Evolutionary conservation across 768 basidiomycete species (phyloP), one percentile per base, ranked within the genome.

Genomic region (Saitozyma podzolica): DNA sequence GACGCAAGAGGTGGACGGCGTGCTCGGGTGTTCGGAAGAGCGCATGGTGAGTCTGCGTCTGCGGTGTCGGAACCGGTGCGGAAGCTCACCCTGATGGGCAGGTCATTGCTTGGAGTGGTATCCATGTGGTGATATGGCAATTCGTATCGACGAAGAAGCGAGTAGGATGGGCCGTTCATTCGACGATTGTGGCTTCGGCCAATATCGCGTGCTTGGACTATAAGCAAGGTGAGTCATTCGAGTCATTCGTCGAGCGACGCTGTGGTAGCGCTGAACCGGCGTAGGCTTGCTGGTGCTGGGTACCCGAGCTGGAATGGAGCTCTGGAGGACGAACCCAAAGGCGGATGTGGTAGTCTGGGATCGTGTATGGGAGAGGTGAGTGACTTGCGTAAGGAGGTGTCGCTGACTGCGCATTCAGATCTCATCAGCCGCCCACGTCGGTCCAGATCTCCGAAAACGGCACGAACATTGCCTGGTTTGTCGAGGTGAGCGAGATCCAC

Each of bases 301-400:
- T 9, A 72, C 72, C 3, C 9, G 41, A 16, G 50, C 58, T 29
- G 75, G 75, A 3, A 56, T 75, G 2, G 74, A 77, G 60, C 50
- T 69, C 17, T 77, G 76, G 76, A 51, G 61, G 9, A 67, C 56
- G 50, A 63, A 74, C 51, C 58, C 62, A 6, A 40, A 64, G 29
- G 66, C 69, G 2, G 70, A 60, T 6, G 62, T 77, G 8, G 67
- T 67, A 6, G 70, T 77, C 11, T 77, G 76, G 76, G 72, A 77
- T 50, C 65, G 72, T 49, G 16, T 72, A 3, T 77, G 72, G 72
- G 64, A 66, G 50, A 60, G 67, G 75, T 76, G 29, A 59, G 72
- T 58, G 14, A 10, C 20, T 50, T 17, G 20, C 0, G 54, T 45
- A 13, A 9, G 20, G 40, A 61, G n/a, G n/a, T 19, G 16, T 11